Percentiles rank a stretch among this genome's conserved stretches.
These are phyloP conservation scores for Globisporangium sylvaticum DNA, from an alignment of 352 stramenopile genomes.

Conservation along the genomic window DNA sequence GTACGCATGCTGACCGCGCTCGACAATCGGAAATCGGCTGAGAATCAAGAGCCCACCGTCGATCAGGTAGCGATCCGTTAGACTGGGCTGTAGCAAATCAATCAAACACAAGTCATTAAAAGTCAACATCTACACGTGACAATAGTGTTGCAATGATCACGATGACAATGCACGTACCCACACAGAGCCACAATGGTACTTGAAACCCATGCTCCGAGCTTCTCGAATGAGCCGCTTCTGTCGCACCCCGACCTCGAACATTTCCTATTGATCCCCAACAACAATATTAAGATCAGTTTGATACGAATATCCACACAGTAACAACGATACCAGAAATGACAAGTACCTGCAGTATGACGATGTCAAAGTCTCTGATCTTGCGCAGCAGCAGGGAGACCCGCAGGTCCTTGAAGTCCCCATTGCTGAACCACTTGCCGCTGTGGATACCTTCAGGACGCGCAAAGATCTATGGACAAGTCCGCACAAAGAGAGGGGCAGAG, in stretches of 20 bases:
- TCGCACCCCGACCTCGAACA: constrained; percentile 67
- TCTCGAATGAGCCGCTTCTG: constrained; percentile 54
- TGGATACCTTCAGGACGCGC: constrained; percentile 72
- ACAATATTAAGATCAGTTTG: neutral
- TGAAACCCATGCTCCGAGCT: constrained; percentile 55
- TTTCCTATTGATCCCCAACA: constrained; percentile 36
- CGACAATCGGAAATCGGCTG: constrained; percentile 78
- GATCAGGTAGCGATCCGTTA: constrained; percentile 54
- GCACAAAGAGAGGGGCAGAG: neutral
- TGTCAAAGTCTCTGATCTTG: constrained; percentile 70
- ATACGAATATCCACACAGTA: neutral
- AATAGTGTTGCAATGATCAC: neutral
- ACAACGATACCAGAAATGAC: neutral
- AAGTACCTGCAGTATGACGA: constrained; percentile 58
- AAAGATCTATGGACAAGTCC: constrained; percentile 48
- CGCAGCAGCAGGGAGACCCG: constrained; percentile 57
- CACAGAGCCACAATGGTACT: constrained; percentile 73
- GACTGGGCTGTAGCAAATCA: constrained; percentile 20
- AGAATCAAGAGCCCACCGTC: constrained; percentile 78
- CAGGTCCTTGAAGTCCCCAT: constrained; percentile 75
- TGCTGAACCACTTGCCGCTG: constrained; percentile 63
- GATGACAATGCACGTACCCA: constrained; percentile 26
- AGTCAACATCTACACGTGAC: neutral
- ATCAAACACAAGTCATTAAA: neutral
- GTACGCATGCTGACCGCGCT: constrained; percentile 57